These are phyloP conservation scores for Claviceps sp. DNA, from an alignment of 2,329 filamentous ascomycete genomes.

Conservation along the genomic window DNA sequence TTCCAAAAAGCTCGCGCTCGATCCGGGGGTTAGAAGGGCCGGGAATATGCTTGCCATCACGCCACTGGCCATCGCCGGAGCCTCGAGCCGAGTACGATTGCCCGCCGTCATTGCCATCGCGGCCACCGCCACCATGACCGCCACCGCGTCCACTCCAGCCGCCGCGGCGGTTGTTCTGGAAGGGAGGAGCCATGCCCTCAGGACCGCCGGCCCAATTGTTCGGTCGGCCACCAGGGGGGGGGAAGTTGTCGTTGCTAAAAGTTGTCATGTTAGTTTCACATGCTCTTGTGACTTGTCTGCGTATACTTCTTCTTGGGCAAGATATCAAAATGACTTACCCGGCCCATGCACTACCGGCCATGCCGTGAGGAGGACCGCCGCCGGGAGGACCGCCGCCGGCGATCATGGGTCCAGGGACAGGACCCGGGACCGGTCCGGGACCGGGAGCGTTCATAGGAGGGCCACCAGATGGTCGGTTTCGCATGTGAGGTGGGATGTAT, in stretches of 20 bases:
- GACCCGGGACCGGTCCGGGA: slow-evolving; percentile 5
- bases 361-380: slow-evolving; percentile 12
- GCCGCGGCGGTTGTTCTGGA: slow-evolving; percentile 19
- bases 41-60: slow-evolving; percentile 89
- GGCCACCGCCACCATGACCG: slow-evolving; percentile 18
- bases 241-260: slow-evolving; percentile 4
- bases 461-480: slow-evolving; percentile 30
- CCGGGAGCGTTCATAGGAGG: slow-evolving; percentile 2
- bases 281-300: not conserved
- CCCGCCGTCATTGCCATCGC: slow-evolving; percentile 34
- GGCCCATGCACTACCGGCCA: slow-evolving; percentile 43
- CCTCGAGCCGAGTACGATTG: slow-evolving; percentile 51
- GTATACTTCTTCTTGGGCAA: not conserved
- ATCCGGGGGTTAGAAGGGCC: slow-evolving; percentile 78
- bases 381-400: slow-evolving; percentile 16
- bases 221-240: slow-evolving; percentile 18
- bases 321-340: slow-evolving; percentile 22
- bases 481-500: slow-evolving; percentile 80
- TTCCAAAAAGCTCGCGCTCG: slow-evolving; percentile 91
- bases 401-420: slow-evolving; percentile 25
- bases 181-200: slow-evolving; percentile 8
- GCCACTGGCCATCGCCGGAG: slow-evolving; percentile 92
- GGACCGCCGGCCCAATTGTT: slow-evolving; percentile 20
- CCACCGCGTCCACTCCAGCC: slow-evolving; percentile 22
- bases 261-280: not conserved